Conservation (phyloP, 352 stramenopile genomes). For the Elongisporangium undulatum region DNA sequence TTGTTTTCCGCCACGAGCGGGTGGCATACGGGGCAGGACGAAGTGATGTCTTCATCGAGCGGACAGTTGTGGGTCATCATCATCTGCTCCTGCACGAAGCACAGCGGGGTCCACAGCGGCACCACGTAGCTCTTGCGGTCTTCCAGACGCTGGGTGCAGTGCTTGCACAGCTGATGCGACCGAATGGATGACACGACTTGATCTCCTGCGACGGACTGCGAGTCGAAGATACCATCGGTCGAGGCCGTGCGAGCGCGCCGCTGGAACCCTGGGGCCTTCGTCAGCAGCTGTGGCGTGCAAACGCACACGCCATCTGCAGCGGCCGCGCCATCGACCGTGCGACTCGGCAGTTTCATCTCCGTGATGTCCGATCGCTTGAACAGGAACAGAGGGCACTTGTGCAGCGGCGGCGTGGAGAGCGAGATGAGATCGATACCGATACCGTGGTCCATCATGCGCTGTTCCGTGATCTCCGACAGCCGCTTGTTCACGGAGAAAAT, state of each 20-base stretch:
- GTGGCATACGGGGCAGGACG: constrained; percentile 56
- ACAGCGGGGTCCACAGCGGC: constrained; percentile 78
- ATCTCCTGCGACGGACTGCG: constrained; percentile 27
- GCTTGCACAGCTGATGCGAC: constrained; percentile 51
- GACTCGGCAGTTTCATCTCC: constrained; percentile 50
- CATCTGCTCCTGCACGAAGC: constrained; percentile 81
- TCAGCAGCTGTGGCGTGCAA: constrained; percentile 27
- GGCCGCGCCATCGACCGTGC: constrained; percentile 25
- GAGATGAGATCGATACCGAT: constrained; percentile 99
- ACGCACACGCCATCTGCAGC: constrained; percentile 28
- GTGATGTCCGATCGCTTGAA: constrained; percentile 84
- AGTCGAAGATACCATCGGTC: constrained; percentile 35
- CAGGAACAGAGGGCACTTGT: constrained; percentile 98
- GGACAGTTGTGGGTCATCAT: constrained; percentile 63
- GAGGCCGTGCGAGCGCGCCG: constrained; percentile 38
- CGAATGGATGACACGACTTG: constrained; percentile 28
- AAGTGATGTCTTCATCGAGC: constrained; percentile 61
- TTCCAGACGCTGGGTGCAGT: constrained; percentile 54
- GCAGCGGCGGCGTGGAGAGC: constrained; percentile 91
- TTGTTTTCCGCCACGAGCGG: constrained; percentile 35
- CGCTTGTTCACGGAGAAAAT: constrained; percentile 96
- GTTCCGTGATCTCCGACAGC: constrained; percentile 96
- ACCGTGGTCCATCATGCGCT: constrained; percentile 99
- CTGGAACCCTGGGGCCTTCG: constrained; percentile 21
- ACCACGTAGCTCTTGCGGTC: constrained; percentile 70